Evolutionary conservation across 2,329 filamentous ascomycete genomes (phyloP).

Genomic region (Cercospora nicotianae): DNA sequence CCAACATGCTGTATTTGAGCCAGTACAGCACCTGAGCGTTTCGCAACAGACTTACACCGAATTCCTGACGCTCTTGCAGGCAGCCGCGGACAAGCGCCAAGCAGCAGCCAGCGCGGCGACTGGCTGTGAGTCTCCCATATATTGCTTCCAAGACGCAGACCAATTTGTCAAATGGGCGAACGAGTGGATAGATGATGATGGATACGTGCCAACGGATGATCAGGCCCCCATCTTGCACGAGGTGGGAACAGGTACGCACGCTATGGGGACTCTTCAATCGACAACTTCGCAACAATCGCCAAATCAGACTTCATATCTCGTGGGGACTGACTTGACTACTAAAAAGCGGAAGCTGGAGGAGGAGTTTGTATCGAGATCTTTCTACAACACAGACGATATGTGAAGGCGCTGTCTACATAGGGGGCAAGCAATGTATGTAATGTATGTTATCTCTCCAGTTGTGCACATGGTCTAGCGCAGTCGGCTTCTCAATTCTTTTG

Average conservation of each 20-base stretch:
- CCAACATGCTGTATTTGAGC: neutral
- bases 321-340: neutral
- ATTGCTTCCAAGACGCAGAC: neutral
- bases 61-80: neutral
- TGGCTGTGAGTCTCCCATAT: neutral
- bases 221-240: neutral
- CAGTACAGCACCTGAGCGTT: neutral
- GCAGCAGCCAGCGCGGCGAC: neutral
- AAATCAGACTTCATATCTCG: neutral
- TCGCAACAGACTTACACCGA: neutral
- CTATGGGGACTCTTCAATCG: neutral
- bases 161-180: neutral
- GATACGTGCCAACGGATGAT: neutral
- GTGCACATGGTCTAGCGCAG: neutral
- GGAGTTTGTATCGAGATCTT: constrained; percentile 2
- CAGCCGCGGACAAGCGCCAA: neutral
- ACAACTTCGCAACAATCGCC: neutral
- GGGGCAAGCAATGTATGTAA: neutral
- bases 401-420: neutral
- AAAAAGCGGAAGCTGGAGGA: constrained; percentile 2
- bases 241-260: neutral
- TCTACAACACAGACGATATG: constrained; percentile 1
- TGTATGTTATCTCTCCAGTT: neutral
- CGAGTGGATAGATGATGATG: neutral
- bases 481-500: neutral